Evolutionary conservation across 2,329 filamentous ascomycete species (phyloP).

Genomic region (Talaromyces sp.): DNA sequence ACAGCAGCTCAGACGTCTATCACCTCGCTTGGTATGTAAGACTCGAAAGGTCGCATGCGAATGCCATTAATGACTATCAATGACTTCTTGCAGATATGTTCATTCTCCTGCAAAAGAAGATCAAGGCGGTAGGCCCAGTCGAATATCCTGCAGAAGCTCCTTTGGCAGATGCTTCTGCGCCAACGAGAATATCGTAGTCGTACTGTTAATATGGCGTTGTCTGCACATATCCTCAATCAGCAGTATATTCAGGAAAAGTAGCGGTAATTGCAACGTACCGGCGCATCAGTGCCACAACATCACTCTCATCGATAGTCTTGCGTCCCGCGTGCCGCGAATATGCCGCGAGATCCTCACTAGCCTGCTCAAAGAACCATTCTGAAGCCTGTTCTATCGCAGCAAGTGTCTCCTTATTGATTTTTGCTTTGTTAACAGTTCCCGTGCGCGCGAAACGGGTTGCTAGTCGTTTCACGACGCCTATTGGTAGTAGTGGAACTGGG

Average conservation of each 20-base stretch:
- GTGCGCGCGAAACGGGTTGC: conserved; percentile 65
- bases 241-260: neutral
- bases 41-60: neutral
- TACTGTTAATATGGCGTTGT: conserved; percentile 69
- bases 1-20: neutral
- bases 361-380: conserved; percentile 89
- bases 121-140: conserved; percentile 39
- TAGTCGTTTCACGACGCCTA: conserved; percentile 65
- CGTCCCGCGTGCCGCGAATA: conserved; percentile 79
- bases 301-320: conserved; percentile 80
- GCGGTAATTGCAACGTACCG: conserved; percentile 55
- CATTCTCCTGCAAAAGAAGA: neutral
- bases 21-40: neutral
- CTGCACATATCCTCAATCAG: conserved; percentile 46
- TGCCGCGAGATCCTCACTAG: conserved; percentile 71
- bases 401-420: conserved; percentile 69
- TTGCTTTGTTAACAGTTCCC: conserved; percentile 62
- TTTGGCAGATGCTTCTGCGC: conserved; percentile 77
- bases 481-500: conserved; percentile 70
- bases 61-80: neutral
- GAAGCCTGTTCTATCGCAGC: conserved; percentile 73
- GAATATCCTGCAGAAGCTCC: conserved; percentile 77
- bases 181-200: conserved; percentile 76
- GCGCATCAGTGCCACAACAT: conserved; percentile 76
- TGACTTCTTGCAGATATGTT: neutral